phyloP scores from a whole-genome alignment of 2,329 filamentous ascomycete genomes.

The Ceratocystis alfenasii region DNA sequence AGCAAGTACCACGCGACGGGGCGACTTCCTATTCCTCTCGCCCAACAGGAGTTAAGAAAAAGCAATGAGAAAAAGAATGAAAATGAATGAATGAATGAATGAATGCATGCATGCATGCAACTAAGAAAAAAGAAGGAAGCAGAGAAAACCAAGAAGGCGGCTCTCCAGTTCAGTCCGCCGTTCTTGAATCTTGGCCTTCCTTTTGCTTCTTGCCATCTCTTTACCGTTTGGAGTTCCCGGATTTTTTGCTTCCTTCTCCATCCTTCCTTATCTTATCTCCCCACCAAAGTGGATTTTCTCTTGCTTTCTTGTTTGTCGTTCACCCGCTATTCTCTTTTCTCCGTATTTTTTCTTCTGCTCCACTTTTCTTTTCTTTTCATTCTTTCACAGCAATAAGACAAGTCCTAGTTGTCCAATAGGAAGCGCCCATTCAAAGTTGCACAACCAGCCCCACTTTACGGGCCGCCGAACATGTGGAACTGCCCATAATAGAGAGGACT shows the following conservation, averaged over 20 bases:
- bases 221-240: background rate
- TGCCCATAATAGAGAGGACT: background rate
- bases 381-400: background rate
- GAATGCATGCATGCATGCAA: background rate
- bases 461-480: constrained; percentile 4
- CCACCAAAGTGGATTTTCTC: constrained; percentile 8
- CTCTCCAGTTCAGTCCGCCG: background rate
- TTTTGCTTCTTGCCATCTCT: background rate
- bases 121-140: background rate
- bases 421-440: background rate
- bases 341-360: background rate
- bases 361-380: background rate
- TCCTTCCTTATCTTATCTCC: constrained; percentile 11
- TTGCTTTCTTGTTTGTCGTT: background rate
- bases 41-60: background rate
- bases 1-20: background rate
- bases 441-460: background rate
- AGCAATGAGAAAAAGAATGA: background rate
- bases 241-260: constrained; percentile 8
- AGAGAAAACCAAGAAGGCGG: background rate
- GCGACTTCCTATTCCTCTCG: background rate
- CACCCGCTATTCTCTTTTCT: constrained; percentile 1
- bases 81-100: background rate
- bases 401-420: background rate
- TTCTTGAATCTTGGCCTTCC: constrained; percentile 1